Evolutionary conservation across 169 alveolate species (phyloP).

Genomic region (Eimeria brunetti): DNA sequence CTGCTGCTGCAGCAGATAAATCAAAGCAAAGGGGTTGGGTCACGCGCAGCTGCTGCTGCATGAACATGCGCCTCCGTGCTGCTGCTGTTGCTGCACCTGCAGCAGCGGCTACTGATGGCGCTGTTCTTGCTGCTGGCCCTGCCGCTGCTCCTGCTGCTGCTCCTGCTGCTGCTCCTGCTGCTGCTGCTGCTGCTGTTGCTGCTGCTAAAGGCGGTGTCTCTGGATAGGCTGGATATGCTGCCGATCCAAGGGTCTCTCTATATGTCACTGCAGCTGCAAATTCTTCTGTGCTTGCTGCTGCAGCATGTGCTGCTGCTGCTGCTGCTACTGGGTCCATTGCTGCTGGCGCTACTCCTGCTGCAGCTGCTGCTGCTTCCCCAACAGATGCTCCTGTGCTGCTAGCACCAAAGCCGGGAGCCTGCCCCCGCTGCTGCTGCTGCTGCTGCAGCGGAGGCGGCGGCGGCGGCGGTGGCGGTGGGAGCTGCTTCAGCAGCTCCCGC

Average conservation of each 20-base stretch:
- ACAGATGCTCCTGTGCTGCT: background rate
- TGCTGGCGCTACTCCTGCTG: background rate
- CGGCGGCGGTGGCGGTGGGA: background rate
- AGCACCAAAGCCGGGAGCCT: background rate
- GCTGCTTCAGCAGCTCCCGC: background rate
- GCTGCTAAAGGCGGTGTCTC: background rate
- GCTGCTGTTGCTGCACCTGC: background rate
- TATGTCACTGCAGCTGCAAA: background rate
- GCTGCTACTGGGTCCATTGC: too few relatives aligned
- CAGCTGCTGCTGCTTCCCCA: background rate
- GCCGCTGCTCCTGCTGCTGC: background rate
- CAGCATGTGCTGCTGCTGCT: background rate
- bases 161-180: background rate
- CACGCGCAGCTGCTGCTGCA: constrained; percentile 13
- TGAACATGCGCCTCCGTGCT: background rate
- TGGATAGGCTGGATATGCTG: background rate
- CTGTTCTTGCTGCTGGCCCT: too few relatives aligned
- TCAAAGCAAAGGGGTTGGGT: background rate
- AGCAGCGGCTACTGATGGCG: background rate
- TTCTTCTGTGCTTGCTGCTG: background rate
- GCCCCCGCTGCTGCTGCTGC: background rate
- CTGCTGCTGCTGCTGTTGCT: background rate
- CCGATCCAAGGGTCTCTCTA: background rate
- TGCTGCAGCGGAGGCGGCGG: background rate
- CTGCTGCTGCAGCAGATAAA: background rate